These are phyloP conservation scores for Gillenia trifoliata DNA, from an alignment of 306 rosid species.

Conservation along the genomic window DNA sequence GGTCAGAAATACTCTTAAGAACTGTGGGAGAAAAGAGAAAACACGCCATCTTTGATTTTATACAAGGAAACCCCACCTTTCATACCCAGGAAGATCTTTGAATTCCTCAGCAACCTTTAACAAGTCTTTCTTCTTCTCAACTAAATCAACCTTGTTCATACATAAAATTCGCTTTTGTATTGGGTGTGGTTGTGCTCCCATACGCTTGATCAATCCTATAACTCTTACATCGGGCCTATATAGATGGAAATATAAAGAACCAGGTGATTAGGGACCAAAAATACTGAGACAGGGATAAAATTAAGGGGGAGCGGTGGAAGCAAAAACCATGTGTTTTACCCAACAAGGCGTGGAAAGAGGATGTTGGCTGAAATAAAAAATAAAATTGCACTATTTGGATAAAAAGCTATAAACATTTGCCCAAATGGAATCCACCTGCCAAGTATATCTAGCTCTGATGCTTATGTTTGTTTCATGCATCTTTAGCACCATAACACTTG, in stretches of 20 bases:
- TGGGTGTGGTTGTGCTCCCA: constrained; percentile 63
- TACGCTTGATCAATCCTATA: constrained; percentile 57
- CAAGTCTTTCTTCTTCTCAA: constrained; percentile 87
- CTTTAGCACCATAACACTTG: neutral
- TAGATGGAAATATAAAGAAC: constrained; percentile 13
- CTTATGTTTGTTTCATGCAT: neutral
- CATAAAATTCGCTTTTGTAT: constrained; percentile 81
- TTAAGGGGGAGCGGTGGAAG: neutral
- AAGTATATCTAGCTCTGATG: neutral
- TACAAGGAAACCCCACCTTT: constrained; percentile 49
- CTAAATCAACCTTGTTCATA: constrained; percentile 90
- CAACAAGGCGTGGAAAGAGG: neutral
- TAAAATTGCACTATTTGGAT: neutral
- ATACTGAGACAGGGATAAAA: neutral
- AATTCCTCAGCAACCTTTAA: constrained; percentile 74
- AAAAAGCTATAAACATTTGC: neutral
- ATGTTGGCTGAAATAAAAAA: neutral
- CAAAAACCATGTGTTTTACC: no score
- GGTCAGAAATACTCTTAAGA: constrained; percentile 25
- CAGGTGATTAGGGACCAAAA: constrained; percentile 10
- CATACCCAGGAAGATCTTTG: constrained; percentile 85
- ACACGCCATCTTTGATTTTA: constrained; percentile 3
- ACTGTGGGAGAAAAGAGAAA: constrained; percentile 3
- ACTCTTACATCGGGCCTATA: constrained; percentile 85
- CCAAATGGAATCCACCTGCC: neutral